phyloP scores from a whole-genome alignment of 495 filamentous ascomycete species.

The Venustampulla echinocandica region DNA sequence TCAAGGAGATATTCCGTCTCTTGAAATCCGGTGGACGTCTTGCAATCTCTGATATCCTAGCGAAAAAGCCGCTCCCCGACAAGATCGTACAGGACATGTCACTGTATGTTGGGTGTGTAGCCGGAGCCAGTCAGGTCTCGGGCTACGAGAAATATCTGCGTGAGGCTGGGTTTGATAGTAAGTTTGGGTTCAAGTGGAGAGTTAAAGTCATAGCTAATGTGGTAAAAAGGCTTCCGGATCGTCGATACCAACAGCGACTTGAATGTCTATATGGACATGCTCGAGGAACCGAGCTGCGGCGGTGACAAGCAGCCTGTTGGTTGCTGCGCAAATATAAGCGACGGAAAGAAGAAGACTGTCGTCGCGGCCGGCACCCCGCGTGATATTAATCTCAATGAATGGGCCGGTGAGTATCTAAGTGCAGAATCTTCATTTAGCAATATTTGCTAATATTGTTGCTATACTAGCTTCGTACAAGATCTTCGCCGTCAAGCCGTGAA shows the following conservation, averaged over 20 bases:
- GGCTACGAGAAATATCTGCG: slow-evolving; percentile 49
- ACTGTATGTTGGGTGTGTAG: slow-evolving; percentile 20
- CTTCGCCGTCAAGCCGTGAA: slow-evolving; percentile 31
- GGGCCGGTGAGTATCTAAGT: slow-evolving; percentile 35
- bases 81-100: slow-evolving; percentile 6
- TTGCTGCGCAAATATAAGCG: not conserved
- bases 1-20: slow-evolving; percentile 53
- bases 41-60: slow-evolving; percentile 57
- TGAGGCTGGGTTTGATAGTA: slow-evolving; percentile 48
- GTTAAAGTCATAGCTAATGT: slow-evolving; percentile 6
- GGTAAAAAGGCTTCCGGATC: slow-evolving; percentile 38
- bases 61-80: slow-evolving; percentile 2
- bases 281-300: slow-evolving; percentile 8
- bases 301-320: not conserved
- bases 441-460: slow-evolving; percentile 14
- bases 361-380: slow-evolving; percentile 6
- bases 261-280: slow-evolving; percentile 45
- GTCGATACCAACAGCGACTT: slow-evolving; percentile 45
- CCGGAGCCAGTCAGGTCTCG: slow-evolving; percentile 44
- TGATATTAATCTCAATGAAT: slow-evolving; percentile 41
- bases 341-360: not conserved
- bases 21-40: slow-evolving; percentile 53
- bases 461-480: slow-evolving; percentile 38
- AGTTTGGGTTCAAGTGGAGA: not conserved
- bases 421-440: not conserved